A percentile compares a stretch with the other conserved stretches of the same genome.
Conservation (phyloP, 225 moss, liverwort and hornwort species). For the Physcomitrium patens region DNA sequence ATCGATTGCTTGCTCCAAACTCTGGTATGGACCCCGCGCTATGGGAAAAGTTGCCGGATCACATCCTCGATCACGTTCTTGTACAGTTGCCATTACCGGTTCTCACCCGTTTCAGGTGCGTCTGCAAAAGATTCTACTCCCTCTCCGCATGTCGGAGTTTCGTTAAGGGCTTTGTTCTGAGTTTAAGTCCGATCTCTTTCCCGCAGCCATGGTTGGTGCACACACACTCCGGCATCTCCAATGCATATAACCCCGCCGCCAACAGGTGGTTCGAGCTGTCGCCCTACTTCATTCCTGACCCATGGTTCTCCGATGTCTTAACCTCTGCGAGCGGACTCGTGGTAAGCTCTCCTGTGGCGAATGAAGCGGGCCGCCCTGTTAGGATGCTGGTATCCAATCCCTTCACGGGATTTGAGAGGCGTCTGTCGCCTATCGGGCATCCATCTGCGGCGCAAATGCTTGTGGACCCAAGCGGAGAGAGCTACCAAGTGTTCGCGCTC, state of each 20-base stretch:
- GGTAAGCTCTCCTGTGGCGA: conserved; percentile 42
- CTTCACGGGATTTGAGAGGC: conserved; percentile 48
- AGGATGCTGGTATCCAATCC: conserved; percentile 60
- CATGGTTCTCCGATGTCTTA: conserved; percentile 55
- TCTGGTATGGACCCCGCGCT: conserved; percentile 51
- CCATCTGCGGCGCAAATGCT: conserved; percentile 60
- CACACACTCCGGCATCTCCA: conserved; percentile 40
- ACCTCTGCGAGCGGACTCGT: conserved; percentile 48
- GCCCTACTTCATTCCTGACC: conserved; percentile 59
- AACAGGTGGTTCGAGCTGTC: conserved; percentile 60
- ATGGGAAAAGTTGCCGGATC: conserved; percentile 60
- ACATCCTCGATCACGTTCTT: conserved; percentile 53
- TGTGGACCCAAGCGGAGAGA: conserved; percentile 40
- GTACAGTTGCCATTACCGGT: conserved; percentile 55
- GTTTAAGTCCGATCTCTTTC: conserved; percentile 44
- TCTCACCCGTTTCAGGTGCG: conserved; percentile 59
- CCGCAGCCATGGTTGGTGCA: conserved; percentile 63
- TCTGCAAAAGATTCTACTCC: conserved; percentile 46
- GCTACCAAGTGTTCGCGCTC: conserved; percentile 46
- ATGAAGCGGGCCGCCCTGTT: conserved; percentile 34
- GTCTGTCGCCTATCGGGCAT: conserved; percentile 53
- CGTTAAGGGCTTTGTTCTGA: conserved; percentile 44
- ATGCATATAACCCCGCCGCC: conserved; percentile 49
- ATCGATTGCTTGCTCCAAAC: too few species aligned
- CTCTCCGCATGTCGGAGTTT: conserved; percentile 53